These are phyloP conservation scores for Akebia trifoliata DNA, from an alignment of 164 flowering plant genomes.

Conservation along the genomic window DNA sequence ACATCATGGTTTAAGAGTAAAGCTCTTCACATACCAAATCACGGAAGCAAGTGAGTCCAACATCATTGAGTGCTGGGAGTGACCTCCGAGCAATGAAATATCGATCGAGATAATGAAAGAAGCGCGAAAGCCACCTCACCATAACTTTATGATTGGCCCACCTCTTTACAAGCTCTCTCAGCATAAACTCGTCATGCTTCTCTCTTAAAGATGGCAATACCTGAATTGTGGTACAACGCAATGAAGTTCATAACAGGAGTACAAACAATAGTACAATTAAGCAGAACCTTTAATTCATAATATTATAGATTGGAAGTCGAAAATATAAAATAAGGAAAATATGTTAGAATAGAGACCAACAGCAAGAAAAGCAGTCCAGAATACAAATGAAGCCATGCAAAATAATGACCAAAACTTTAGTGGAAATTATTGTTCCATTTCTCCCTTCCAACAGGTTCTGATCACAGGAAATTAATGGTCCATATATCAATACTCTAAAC, in stretches of 20 bases:
- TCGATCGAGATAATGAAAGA: slow-evolving; percentile 87
- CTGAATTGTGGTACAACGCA: slow-evolving; percentile 24
- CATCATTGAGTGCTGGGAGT: slow-evolving; percentile 81
- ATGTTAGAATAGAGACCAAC: no score
- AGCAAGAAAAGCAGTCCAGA: no score
- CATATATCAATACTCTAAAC: no score
- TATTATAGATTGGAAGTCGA: no score
- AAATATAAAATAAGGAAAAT: no score
- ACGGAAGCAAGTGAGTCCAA: slow-evolving; percentile 89
- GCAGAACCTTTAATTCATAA: no score
- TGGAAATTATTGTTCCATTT: no score
- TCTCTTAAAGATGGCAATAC: slow-evolving; percentile 85
- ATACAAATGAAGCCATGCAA: no score
- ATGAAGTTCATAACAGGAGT: background rate
- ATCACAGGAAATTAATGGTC: no score
- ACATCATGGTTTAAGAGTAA: background rate
- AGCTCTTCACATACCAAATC: slow-evolving; percentile 50
- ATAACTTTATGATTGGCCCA: slow-evolving; percentile 94
- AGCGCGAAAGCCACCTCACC: slow-evolving; percentile 96
- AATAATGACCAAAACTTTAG: no score
- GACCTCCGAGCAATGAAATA: slow-evolving; percentile 85
- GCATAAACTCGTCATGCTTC: slow-evolving; percentile 92
- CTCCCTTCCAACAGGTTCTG: no score
- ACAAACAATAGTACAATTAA: no score
- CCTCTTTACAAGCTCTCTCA: slow-evolving; percentile 90